A percentile compares a stretch with the other conserved stretches of the same genome.
Conservation (phyloP, 2,329 filamentous ascomycete genomes). For the Cladosporium sp. region DNA sequence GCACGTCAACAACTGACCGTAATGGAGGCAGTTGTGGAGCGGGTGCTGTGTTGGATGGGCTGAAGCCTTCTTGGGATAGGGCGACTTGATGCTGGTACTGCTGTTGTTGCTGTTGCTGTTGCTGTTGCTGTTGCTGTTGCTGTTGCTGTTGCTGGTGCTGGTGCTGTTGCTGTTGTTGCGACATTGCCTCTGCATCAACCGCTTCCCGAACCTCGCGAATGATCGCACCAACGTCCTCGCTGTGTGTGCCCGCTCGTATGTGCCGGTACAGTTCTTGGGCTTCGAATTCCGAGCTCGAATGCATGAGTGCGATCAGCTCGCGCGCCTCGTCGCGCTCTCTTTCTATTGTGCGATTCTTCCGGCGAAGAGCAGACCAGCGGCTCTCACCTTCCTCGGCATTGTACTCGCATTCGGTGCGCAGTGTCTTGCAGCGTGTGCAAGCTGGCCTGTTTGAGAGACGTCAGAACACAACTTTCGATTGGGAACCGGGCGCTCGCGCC, state of each 20-base stretch:
- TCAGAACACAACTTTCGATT: not conserved
- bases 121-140: not conserved
- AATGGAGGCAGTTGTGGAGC: conserved; percentile 4
- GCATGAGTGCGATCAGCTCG: conserved; percentile 25
- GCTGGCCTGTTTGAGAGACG: conserved; percentile 19
- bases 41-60: not conserved
- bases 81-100: not conserved
- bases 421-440: conserved; percentile 27
- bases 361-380: conserved; percentile 29
- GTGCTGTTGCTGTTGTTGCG: not conserved
- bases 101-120: not conserved
- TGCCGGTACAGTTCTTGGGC: conserved; percentile 27
- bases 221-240: conserved; percentile 14
- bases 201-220: conserved; percentile 1
- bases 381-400: conserved; percentile 32
- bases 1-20: conserved; percentile 9
- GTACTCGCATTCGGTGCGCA: conserved; percentile 29
- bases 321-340: conserved; percentile 27
- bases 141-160: not conserved
- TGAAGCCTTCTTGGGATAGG: not conserved
- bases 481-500: not conserved
- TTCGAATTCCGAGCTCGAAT: conserved; percentile 24
- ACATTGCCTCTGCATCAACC: not conserved
- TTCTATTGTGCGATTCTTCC: conserved; percentile 28
- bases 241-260: conserved; percentile 21